Base-by-base conservation (phyloP, 2,329 filamentous ascomycete genomes). In the Diplodia intermedia region DNA sequence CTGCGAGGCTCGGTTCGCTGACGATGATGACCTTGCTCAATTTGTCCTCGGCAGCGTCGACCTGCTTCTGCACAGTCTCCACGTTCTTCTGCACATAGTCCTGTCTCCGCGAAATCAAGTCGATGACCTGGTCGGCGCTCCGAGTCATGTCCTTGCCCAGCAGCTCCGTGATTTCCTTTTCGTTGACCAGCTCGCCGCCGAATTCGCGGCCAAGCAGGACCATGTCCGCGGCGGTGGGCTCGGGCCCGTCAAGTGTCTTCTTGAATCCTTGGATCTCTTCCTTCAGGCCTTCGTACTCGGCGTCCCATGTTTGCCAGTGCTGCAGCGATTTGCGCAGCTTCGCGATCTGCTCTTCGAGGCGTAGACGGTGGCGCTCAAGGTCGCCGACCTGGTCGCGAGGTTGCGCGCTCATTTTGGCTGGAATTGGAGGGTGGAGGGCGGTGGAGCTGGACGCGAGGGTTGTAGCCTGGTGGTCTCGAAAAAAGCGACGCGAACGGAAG, bases 31-130 rank as follows among this genome's bases (percentile, higher is more conserved):
- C 84, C 11, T 87, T 87, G 18, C 88, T 87, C 60, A 94, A 81
- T 74, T 90, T 90, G 70, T 89, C 85, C 78, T 97, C 89, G 7
- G 88, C 88, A 1, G 83, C 79, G 69, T 88, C 86, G 23, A 96
- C 82, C 73, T 93, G 89, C 75, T 90, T 93, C 75, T 91, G 87
- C 68, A 97, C 82, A 0, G 88, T 90, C 60, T 85, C 81, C 66
- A 94, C 86, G 79, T 97, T 98, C 76, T 90, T 89, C 74, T 89
- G 87, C 67, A 97, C 93, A 78, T 98, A 98, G 78, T 97, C 94
- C 76, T 97, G 88, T 52, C 95, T 87, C 68, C 92, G 89, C 26
- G 87, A 85, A 54, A 97, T 85, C 29, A 91, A 79, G 73, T 87
- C 86, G 70, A 90, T 77, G 68, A 95, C 86, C 75, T 94, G 89